Evolutionary conservation across 192 early-diverging fungal species (phyloP).

Genomic region (Backusella westeae): DNA sequence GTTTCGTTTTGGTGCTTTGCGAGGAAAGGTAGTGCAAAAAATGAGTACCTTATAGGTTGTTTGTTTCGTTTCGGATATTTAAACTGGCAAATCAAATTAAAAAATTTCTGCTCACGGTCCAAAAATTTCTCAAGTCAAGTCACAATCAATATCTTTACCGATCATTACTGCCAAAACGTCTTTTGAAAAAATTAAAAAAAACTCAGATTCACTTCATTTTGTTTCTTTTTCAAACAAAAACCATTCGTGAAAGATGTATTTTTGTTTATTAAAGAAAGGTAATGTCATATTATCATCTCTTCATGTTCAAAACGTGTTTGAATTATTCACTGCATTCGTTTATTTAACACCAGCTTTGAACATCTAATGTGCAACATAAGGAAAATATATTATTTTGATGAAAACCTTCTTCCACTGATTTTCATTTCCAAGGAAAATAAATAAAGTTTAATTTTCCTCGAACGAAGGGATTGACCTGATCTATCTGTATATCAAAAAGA

Average conservation of each 20-base stretch:
- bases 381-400: neutral
- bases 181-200: neutral
- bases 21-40: neutral
- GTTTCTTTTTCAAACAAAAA: neutral
- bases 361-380: neutral
- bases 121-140: constrained; percentile 13
- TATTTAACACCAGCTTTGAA: neutral
- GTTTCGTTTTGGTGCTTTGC: neutral
- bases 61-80: constrained; percentile 14
- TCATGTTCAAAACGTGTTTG: neutral
- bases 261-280: neutral
- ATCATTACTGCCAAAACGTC: neutral
- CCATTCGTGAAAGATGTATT: constrained; percentile 2
- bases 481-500: neutral
- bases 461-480: neutral
- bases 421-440: neutral
- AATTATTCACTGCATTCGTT: neutral
- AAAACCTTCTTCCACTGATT: neutral
- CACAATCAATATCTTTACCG: neutral
- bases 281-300: neutral
- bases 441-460: neutral
- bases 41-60: neutral
- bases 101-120: constrained; percentile 17
- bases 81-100: constrained; percentile 15
- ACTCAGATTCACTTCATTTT: neutral